Evolutionary conservation across 2,329 filamentous ascomycete species (phyloP).

Genomic region (Apiospora malaysiana): DNA sequence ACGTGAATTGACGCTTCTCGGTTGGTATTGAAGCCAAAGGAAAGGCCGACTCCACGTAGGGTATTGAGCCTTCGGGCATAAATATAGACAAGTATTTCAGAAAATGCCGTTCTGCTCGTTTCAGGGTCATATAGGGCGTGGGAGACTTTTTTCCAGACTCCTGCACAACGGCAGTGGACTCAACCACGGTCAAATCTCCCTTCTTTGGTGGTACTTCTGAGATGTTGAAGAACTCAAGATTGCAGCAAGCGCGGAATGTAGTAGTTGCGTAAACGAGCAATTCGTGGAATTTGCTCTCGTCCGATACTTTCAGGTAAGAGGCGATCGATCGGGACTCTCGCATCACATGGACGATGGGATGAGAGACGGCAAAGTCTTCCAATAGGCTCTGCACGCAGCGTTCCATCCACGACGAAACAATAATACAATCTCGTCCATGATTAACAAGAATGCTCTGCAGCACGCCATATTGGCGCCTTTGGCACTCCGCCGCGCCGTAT

Average conservation of each 20-base stretch:
- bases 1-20: slow-evolving; percentile 68
- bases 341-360: slow-evolving; percentile 74
- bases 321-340: slow-evolving; percentile 70
- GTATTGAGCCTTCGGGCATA: slow-evolving; percentile 59
- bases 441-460: slow-evolving; percentile 63
- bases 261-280: slow-evolving; percentile 62
- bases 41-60: slow-evolving; percentile 67
- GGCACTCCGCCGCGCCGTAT: slow-evolving; percentile 67
- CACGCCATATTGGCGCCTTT: slow-evolving; percentile 66
- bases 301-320: slow-evolving; percentile 62
- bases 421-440: slow-evolving; percentile 67
- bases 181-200: slow-evolving; percentile 26
- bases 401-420: slow-evolving; percentile 77
- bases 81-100: slow-evolving; percentile 70
- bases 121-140: slow-evolving; percentile 69
- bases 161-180: slow-evolving; percentile 34
- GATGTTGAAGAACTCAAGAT: slow-evolving; percentile 79
- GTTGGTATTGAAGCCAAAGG: slow-evolving; percentile 67
- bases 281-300: slow-evolving; percentile 60
- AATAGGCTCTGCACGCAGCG: slow-evolving; percentile 65
- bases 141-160: slow-evolving; percentile 47
- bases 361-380: slow-evolving; percentile 64
- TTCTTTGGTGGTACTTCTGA: slow-evolving; percentile 57
- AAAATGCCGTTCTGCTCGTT: slow-evolving; percentile 72
- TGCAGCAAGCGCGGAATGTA: slow-evolving; percentile 70